Conservation (phyloP, 441 rosid genomes). For the Syzygium syzygioides region DNA sequence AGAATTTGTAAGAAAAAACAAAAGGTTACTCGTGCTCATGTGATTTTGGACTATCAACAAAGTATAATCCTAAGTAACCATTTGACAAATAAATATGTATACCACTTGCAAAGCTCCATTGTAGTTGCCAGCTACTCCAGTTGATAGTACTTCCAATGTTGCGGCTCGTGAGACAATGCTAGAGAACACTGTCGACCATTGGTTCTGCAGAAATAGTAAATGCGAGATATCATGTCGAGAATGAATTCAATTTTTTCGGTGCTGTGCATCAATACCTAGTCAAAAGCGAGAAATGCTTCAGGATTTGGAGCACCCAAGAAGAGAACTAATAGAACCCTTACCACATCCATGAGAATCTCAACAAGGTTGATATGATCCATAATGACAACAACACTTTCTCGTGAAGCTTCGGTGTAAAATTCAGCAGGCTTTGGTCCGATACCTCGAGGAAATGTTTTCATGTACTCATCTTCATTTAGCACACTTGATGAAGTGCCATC, state of each 20-base stretch:
- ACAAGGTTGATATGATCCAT: slow-evolving; percentile 67
- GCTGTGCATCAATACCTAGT: background rate
- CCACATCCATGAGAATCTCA: slow-evolving; percentile 82
- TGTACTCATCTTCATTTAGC: slow-evolving; percentile 66
- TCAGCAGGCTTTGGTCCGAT: slow-evolving; percentile 60
- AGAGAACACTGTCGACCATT: slow-evolving; percentile 69
- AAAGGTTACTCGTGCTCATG: background rate
- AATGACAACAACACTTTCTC: slow-evolving; percentile 54
- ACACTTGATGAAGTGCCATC: slow-evolving; percentile 34
- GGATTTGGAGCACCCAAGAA: background rate
- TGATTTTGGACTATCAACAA: background rate
- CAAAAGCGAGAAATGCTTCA: background rate
- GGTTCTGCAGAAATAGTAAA: slow-evolving; percentile 35
- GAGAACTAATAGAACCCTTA: slow-evolving; percentile 14
- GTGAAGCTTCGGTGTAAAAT: slow-evolving; percentile 69
- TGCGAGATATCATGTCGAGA: background rate
- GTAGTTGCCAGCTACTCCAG: slow-evolving; percentile 62
- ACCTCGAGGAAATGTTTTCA: slow-evolving; percentile 46
- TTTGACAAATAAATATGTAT: background rate
- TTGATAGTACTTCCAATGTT: slow-evolving; percentile 53
- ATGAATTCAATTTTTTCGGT: background rate
- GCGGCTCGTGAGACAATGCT: slow-evolving; percentile 68
- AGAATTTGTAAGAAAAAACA: background rate
- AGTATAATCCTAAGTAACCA: background rate
- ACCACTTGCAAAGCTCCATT: slow-evolving; percentile 96